Conservation (phyloP, 805 yeast genomes). For the Monosporozyma aerobia region DNA sequence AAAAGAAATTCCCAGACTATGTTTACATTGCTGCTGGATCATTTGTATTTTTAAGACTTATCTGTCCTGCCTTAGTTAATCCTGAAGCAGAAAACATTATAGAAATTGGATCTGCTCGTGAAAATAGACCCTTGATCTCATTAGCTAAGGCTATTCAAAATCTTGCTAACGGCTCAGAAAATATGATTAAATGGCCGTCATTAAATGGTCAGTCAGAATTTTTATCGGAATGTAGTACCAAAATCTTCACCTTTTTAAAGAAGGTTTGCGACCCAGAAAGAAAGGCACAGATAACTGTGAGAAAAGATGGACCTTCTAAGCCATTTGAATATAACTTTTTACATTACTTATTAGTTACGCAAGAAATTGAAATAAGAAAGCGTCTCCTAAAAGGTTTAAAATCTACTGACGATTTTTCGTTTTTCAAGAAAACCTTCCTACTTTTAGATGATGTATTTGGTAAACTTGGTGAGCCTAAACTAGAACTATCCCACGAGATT, state of each 20-base stretch:
- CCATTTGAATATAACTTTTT: slow-evolving; percentile 31
- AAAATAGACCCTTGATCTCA: slow-evolving; percentile 61
- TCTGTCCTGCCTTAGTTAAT: slow-evolving; percentile 84
- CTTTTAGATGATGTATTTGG: slow-evolving; percentile 40
- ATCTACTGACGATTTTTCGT: slow-evolving; percentile 14
- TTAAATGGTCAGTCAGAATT: slow-evolving; percentile 36
- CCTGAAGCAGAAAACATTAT: slow-evolving; percentile 51
- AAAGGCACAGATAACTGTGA: slow-evolving; percentile 11
- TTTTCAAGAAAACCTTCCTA: slow-evolving; percentile 26
- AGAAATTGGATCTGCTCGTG: slow-evolving; percentile 32
- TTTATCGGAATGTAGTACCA: slow-evolving; percentile 31
- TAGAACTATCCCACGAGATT: slow-evolving; percentile 46
- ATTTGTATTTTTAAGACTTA: slow-evolving; percentile 67
- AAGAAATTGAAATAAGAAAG: slow-evolving; percentile 35
- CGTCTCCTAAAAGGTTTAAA: slow-evolving; percentile 12
- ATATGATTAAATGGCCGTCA: slow-evolving; percentile 55
- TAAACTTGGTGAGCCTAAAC: slow-evolving; percentile 50
- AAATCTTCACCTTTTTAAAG: slow-evolving; percentile 35
- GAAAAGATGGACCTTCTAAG: slow-evolving; percentile 15
- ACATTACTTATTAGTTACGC: slow-evolving; percentile 42
- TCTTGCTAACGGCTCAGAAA: slow-evolving; percentile 74
- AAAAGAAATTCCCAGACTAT: slow-evolving; percentile 56
- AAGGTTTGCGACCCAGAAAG: slow-evolving; percentile 25
- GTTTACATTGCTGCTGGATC: slow-evolving; percentile 73
- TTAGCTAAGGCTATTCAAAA: slow-evolving; percentile 78